Evolutionary conservation across 768 basidiomycete species (phyloP).

Genomic region (Phanerodontia chrysosporium): DNA sequence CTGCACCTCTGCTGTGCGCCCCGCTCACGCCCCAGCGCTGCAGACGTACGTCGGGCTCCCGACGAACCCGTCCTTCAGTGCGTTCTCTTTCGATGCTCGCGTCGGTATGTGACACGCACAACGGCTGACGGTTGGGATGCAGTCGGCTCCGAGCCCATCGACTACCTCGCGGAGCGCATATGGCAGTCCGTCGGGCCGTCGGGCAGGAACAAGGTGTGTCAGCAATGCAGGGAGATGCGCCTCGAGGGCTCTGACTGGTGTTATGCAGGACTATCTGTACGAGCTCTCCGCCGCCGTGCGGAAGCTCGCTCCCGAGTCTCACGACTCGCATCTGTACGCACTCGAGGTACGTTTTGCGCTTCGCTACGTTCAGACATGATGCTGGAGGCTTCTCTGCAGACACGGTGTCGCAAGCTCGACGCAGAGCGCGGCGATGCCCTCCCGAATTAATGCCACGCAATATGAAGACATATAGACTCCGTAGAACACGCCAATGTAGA

Average conservation of each 20-base stretch:
- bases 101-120: neutral
- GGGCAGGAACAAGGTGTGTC: slow-evolving; percentile 76
- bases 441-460: neutral
- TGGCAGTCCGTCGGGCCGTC: slow-evolving; percentile 80
- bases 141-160: slow-evolving; percentile 86
- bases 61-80: slow-evolving; percentile 88
- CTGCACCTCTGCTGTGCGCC: neutral
- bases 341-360: slow-evolving; percentile 55
- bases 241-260: neutral
- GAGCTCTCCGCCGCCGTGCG: slow-evolving; percentile 68
- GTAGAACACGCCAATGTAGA: too few species aligned
- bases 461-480: too few species aligned
- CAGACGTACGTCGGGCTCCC: slow-evolving; percentile 71
- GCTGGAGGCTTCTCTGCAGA: too few species aligned
- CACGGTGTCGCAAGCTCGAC: slow-evolving; percentile 23
- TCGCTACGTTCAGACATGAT: too few species aligned
- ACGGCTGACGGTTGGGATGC: neutral
- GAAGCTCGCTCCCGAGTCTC: slow-evolving; percentile 67
- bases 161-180: slow-evolving; percentile 62
- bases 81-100: slow-evolving; percentile 26
- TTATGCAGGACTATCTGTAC: slow-evolving; percentile 78
- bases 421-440: neutral
- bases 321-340: slow-evolving; percentile 72
- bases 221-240: neutral
- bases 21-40: slow-evolving; percentile 39